Evolutionary conservation across 768 basidiomycete species (phyloP), one percentile per base, ranked within the genome.

Genomic region (Lactarius akahatsu): DNA sequence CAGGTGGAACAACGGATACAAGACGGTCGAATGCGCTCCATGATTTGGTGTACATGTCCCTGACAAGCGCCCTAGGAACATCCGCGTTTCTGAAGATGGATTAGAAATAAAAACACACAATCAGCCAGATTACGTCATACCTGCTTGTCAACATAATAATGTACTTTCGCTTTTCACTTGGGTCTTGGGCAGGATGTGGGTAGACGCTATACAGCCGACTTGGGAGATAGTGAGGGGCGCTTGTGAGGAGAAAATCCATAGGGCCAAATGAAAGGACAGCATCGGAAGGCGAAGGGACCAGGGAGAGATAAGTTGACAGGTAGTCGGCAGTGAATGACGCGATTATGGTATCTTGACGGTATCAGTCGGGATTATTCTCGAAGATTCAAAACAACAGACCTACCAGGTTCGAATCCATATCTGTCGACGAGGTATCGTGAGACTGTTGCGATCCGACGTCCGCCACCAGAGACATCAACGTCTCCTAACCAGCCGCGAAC

Each of bases 21-120:
- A 95, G 83, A 11, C 92, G 86, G 74, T 94, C 92, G 71, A 95
- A 94, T 2, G 92, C 92, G 73, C 90, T 92, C 92, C 93, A 94
- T 69, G 90, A 92, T 77, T 94, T 94, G 30, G 91, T 93, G 73
- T 94, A 94, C 89, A 92, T 90, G 71, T 94, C 92, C 64, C 92
- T 85, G 56, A 93, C 92, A 23, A 92, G 81, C 1, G 91, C 89
- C 59, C 92, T 85, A 13, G 92, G 90, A 30, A 92, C 88, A 73
- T 93, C 92, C 18, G 90, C 91, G 74, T 94, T 94, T 75, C 91
- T 89, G 71, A 38, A 20, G 23, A 23, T 30, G n/a, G 70, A 56
- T 58, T 57, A 45, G 47, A 56, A 28, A 36, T 41, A 32, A 38
- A 43, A 15, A 13, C 6, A 61, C 9, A 61, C 10, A 23, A 62